Evolutionary conservation across 176 grass and related monocot species (phyloP).

Genomic region (Oryza nivara): DNA sequence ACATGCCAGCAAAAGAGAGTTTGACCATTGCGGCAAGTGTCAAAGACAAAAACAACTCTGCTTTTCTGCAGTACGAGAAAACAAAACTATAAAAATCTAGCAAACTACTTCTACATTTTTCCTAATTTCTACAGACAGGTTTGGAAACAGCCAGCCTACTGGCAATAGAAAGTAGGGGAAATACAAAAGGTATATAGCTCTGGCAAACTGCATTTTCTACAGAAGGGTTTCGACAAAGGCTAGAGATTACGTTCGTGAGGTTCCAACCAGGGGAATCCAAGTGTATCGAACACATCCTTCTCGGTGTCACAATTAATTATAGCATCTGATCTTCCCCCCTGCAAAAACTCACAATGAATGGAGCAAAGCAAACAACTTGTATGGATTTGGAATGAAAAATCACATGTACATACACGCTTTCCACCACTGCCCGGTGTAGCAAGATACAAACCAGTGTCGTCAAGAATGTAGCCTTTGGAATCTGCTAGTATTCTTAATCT

Average conservation of each 20-base stretch:
- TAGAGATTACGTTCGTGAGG: conserved; percentile 84
- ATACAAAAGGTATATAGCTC: background rate
- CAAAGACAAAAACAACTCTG: background rate
- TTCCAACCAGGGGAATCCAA: conserved; percentile 87
- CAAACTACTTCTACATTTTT: background rate
- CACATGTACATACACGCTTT: conserved; percentile 57
- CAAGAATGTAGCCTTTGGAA: conserved; percentile 81
- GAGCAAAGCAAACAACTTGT: background rate
- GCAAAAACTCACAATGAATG: conserved; percentile 15
- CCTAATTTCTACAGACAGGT: background rate
- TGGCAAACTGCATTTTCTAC: conserved; percentile 18
- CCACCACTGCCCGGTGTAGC: conserved; percentile 41
- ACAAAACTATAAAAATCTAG: background rate
- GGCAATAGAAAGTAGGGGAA: background rate
- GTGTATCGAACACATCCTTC: conserved; percentile 79
- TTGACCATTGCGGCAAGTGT: background rate
- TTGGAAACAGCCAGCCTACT: background rate
- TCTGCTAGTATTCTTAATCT: conserved; percentile 90
- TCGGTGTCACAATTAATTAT: conserved; percentile 74
- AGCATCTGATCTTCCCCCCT: conserved; percentile 65
- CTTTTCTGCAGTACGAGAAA: background rate
- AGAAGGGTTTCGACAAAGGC: background rate
- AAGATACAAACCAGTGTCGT: conserved; percentile 78
- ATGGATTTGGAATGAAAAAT: background rate
- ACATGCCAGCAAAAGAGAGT: background rate